A percentile compares a stretch with the other conserved stretches of the same genome.
Conservation (phyloP, 306 rosid genomes). For the Delonix regia region DNA sequence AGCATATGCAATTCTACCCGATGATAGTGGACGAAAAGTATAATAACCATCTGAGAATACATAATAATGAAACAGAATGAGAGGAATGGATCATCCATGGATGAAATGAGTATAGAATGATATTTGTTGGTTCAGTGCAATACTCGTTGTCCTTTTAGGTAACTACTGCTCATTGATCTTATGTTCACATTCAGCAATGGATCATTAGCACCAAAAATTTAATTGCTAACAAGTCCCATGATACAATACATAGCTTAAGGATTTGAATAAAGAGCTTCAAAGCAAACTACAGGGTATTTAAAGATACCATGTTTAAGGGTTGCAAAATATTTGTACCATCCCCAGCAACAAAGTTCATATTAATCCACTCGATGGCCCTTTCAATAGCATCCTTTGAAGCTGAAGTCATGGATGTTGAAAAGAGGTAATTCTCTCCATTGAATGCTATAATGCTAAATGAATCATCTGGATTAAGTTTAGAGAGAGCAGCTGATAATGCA, state of each 20-base stretch:
- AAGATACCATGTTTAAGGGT: slow-evolving; percentile 65
- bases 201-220: slow-evolving; percentile 20
- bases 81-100: background rate
- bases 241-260: background rate
- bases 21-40: background rate
- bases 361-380: slow-evolving; percentile 74
- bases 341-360: slow-evolving; percentile 66
- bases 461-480: slow-evolving; percentile 67
- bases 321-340: slow-evolving; percentile 69
- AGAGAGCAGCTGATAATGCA: slow-evolving; percentile 62
- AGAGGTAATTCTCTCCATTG: slow-evolving; percentile 63
- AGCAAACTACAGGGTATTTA: slow-evolving; percentile 12
- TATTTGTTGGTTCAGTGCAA: slow-evolving; percentile 14
- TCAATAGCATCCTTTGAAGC: slow-evolving; percentile 77
- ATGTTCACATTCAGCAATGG: background rate
- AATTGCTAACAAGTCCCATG: background rate
- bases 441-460: slow-evolving; percentile 82
- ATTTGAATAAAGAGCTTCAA: slow-evolving; percentile 41
- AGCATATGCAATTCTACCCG: slow-evolving; percentile 25
- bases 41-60: background rate
- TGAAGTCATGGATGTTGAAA: slow-evolving; percentile 68
- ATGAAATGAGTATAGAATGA: slow-evolving; percentile 9
- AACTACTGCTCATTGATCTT: background rate
- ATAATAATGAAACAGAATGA: background rate
- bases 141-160: slow-evolving; percentile 1